These are phyloP conservation scores for Lentinula guzmanii DNA, from an alignment of 768 basidiomycete species.

Conservation along the genomic window DNA sequence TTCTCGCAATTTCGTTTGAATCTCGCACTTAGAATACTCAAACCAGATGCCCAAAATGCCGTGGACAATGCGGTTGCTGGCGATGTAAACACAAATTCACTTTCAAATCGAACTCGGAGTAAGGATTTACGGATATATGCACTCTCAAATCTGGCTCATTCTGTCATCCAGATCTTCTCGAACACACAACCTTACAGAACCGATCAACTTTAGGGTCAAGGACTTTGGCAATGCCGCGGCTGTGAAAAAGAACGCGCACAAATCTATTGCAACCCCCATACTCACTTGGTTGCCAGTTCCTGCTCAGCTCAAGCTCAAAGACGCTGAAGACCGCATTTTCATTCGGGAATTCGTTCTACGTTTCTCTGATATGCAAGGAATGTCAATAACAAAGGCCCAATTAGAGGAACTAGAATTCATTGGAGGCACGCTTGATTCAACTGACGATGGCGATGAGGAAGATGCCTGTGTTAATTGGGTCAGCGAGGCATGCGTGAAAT, in stretches of 20 bases:
- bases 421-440: conserved; percentile 23
- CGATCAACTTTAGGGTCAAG: not conserved
- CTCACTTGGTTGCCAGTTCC: conserved; percentile 51
- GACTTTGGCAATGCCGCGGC: not conserved
- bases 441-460: conserved; percentile 32
- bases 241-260: conserved; percentile 10
- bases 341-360: conserved; percentile 73
- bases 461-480: conserved; percentile 47
- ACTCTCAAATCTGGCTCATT: not conserved
- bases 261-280: conserved; percentile 31
- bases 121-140: not conserved
- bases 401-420: conserved; percentile 63
- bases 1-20: not conserved
- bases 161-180: not conserved
- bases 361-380: conserved; percentile 49
- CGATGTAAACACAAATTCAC: conserved; percentile 61
- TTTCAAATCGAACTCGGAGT: conserved; percentile 15
- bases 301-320: conserved; percentile 33
- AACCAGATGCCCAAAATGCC: conserved; percentile 63
- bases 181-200: not conserved
- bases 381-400: conserved; percentile 33
- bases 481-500: conserved; percentile 57
- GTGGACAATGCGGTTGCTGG: conserved; percentile 61
- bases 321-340: conserved; percentile 56
- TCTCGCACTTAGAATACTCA: not conserved